Percentiles rank a stretch among this genome's conserved stretches.
Conservation (phyloP, 805 yeast genomes). For the Kregervanrija fluxuum region DNA sequence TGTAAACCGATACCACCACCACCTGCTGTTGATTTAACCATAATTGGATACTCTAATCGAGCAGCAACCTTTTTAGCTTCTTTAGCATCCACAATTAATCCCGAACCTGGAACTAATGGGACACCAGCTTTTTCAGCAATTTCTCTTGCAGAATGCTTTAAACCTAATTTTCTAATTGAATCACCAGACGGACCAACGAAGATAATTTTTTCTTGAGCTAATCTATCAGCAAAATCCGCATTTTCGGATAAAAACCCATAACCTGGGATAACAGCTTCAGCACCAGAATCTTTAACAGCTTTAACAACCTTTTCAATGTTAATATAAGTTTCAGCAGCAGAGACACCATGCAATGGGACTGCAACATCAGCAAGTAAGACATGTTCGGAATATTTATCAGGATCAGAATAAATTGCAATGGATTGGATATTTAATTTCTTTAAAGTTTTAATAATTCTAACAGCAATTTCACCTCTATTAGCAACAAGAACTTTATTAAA, state of each 20-base stretch:
- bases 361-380: constrained; percentile 78
- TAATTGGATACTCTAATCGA: constrained; percentile 75
- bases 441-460: constrained; percentile 82
- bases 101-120: constrained; percentile 97
- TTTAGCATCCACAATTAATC: constrained; percentile 58
- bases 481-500: constrained; percentile 87
- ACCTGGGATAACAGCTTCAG: constrained; percentile 97
- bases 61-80: constrained; percentile 77
- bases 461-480: constrained; percentile 97
- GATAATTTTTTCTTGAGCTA: constrained; percentile 73
- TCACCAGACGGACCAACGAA: constrained; percentile 97
- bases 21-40: constrained; percentile 98
- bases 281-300: constrained; percentile 77
- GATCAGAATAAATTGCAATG: constrained; percentile 86
- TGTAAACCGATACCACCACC: constrained; percentile 99
- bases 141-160: constrained; percentile 94
- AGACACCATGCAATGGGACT: constrained; percentile 67
- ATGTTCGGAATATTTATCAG: constrained; percentile 84
- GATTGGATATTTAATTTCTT: constrained; percentile 71
- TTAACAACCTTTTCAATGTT: constrained; percentile 75
- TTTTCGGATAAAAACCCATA: constrained; percentile 95
- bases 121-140: constrained; percentile 89
- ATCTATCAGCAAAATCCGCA: constrained; percentile 90
- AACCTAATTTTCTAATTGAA: constrained; percentile 83
- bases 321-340: constrained; percentile 89